Conservation (phyloP, 768 basidiomycete genomes). For the Crassisporium funariophilum region DNA sequence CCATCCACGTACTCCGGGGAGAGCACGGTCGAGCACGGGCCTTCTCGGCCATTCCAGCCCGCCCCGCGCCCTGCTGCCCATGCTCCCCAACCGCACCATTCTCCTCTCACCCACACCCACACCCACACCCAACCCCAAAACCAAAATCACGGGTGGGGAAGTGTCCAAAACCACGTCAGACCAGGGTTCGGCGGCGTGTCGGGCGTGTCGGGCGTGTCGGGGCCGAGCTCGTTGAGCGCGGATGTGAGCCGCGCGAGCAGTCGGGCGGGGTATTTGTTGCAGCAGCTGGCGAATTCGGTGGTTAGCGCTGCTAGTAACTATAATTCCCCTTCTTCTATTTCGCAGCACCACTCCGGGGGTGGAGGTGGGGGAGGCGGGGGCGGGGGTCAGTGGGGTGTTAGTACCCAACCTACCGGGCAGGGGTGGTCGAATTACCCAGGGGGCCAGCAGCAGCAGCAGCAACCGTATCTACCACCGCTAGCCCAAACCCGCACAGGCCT, state of each 20-base stretch:
- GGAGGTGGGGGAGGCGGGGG: not conserved
- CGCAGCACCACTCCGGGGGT: not conserved
- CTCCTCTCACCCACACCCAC: not conserved
- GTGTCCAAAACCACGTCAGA: no score
- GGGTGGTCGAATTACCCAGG: conserved; percentile 31
- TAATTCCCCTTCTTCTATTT: conserved; percentile 3
- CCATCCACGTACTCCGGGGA: conserved; percentile 61
- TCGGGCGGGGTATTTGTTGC: no score
- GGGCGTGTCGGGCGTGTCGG: no score
- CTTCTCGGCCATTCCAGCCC: conserved; percentile 61
- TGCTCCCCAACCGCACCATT: conserved; percentile 8
- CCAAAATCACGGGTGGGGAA: no score
- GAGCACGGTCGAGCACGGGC: conserved; percentile 62
- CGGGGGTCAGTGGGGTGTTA: not conserved
- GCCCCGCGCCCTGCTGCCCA: conserved; percentile 26
- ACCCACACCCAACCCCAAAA: no score
- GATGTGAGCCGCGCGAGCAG: no score
- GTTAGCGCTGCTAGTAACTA: conserved; percentile 15
- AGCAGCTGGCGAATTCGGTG: conserved; percentile 20
- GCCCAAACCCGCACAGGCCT: conserved; percentile 1
- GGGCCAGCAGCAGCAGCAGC: conserved; percentile 11
- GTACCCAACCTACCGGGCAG: conserved; percentile 13
- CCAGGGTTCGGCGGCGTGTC: no score
- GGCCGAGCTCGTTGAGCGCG: no score
- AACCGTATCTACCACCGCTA: conserved; percentile 5